Percentiles rank a stretch among this genome's conserved stretches.
phyloP scores from a whole-genome alignment of 106 monocot species.

The Agapanthus africanus region DNA sequence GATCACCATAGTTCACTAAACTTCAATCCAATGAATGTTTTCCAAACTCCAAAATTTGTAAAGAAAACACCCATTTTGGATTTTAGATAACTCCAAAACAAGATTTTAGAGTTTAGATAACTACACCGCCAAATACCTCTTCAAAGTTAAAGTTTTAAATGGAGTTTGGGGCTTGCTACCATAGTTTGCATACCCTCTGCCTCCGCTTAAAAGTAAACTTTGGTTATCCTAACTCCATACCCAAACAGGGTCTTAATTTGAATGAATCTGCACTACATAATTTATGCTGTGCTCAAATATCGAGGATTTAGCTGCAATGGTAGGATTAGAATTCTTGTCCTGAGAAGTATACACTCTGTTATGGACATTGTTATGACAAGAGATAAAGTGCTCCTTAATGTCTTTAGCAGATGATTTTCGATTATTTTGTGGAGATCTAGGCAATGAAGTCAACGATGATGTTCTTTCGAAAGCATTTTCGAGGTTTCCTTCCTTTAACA shows the following conservation, averaged over 20 bases:
- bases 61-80: no score
- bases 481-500: constrained; percentile 84
- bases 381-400: not conserved
- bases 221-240: no score
- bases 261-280: not conserved
- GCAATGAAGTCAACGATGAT: constrained; percentile 97
- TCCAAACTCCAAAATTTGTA: no score
- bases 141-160: no score
- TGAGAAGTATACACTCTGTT: not conserved
- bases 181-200: no score
- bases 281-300: not conserved
- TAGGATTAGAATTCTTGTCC: not conserved
- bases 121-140: no score
- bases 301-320: not conserved
- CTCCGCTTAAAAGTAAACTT: no score
- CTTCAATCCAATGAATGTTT: no score
- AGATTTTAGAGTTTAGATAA: no score
- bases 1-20: no score
- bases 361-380: not conserved
- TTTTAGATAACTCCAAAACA: no score
- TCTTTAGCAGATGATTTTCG: constrained; percentile 76
- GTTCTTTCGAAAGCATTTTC: constrained; percentile 94
- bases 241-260: not conserved
- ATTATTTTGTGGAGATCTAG: constrained; percentile 95
- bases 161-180: no score